Conservation (phyloP, 768 basidiomycete genomes). For the Leccinum rimulosum region DNA sequence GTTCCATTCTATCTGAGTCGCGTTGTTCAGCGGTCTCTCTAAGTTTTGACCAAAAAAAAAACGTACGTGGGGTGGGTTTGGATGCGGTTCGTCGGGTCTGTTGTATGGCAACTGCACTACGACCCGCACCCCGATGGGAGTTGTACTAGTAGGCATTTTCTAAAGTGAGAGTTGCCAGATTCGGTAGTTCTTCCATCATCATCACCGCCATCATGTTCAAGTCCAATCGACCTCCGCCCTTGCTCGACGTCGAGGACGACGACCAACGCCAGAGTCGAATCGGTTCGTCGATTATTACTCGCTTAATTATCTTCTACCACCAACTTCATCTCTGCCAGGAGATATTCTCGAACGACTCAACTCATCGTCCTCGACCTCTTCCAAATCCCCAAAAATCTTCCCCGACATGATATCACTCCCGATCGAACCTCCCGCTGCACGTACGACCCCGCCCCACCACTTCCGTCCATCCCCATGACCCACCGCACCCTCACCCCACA, state of each 20-base stretch:
- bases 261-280: constrained; percentile 43
- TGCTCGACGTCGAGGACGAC: constrained; percentile 49
- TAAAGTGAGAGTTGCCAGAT: constrained; percentile 3
- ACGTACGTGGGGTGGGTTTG: constrained; percentile 70
- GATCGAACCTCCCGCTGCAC: constrained; percentile 45
- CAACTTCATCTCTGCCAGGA: constrained; percentile 28
- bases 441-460: constrained; percentile 34
- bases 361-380: constrained; percentile 13
- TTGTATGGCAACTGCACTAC: constrained; percentile 79
- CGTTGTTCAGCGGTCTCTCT: constrained; percentile 7
- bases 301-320: neutral
- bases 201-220: constrained; percentile 10
- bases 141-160: constrained; percentile 5
- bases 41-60: neutral
- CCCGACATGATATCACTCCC: constrained; percentile 24
- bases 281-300: constrained; percentile 26
- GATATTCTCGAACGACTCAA: constrained; percentile 42
- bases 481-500: constrained; percentile 24
- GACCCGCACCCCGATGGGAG: constrained; percentile 52
- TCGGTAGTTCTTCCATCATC: neutral
- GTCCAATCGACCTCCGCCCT: constrained; percentile 7
- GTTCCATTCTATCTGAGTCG: constrained; percentile 76
- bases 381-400: constrained; percentile 35
- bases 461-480: constrained; percentile 3
- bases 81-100: constrained; percentile 63